Evolutionary conservation across 2,329 filamentous ascomycete species (phyloP), one percentile per base, ranked within the genome.

Genomic region (Calonectria pseudoturangicola): DNA sequence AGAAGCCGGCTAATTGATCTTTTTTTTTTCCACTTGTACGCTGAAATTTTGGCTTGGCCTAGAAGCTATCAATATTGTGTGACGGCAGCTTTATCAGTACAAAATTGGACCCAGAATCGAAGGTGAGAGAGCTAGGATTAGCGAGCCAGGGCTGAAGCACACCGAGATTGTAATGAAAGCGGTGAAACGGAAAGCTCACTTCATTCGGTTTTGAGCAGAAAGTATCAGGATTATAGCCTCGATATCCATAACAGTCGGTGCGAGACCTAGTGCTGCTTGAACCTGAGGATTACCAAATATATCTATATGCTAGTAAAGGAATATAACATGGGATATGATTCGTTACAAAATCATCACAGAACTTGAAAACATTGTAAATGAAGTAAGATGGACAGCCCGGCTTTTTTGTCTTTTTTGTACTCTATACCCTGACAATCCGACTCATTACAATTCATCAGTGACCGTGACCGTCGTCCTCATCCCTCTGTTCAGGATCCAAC

Each of bases 401-500:
- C 76, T 80, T 80, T 80, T 82, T 75, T 78, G 76, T 77, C 79
- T 81, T 48, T 60, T 48, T 76, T 79, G 63, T 51, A 75, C 74
- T 79, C 71, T 78, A 76, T 71, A 73, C 74, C 71, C 70, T 73
- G 68, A 71, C 76, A 75, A 73, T 75, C 74, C 70, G 72, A 70
- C 70, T 79, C 76, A 78, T 81, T 80, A 78, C 64, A 75, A 66
- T 74, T 76, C 75, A 77, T 83, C 82, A 97, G 87, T 98, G 95
- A 68, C 93, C 95, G 86, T 97, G 95, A 70, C 95, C 95, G 86
- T 98, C 94, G 78, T 91, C 91, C 81, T 92, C 90, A 48, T 87
- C 88, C 82, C 90, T 89, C 88, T 93, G 91, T 76, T 98, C 95
- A 21, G 96, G 96, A 89, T 99, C 97, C 85, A 99, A 88, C 89